Evolutionary conservation across 306 rosid genomes (phyloP), one percentile per base, ranked within the genome.

Genomic region (Abrus precatorius): DNA sequence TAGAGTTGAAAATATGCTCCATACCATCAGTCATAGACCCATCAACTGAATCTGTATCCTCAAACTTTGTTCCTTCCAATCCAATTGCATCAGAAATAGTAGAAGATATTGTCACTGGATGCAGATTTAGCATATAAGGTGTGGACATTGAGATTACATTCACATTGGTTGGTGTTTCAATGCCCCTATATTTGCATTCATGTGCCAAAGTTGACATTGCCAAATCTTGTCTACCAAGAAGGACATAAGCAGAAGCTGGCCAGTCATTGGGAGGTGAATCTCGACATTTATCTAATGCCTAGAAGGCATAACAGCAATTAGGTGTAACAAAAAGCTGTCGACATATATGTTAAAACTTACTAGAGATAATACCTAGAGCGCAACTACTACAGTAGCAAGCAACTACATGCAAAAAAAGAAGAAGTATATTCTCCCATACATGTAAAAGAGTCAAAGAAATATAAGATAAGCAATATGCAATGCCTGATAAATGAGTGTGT

Each of bases 1-100:
- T 93, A 61, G 97, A 90, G 93, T 91, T 95, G 85, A 95, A 95
- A 68, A 95, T 95, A 85, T 95, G 99, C 79, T 95, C 99, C 99
- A 95, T 95, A 72, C 99, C 99, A 88, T 95, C 97, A 36, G 87
- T 85, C 86, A 65, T 86, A 73, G 95, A 91, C 79, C 99, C 99
- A 60, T 95, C 97, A 78, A 93, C 89, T 73, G 97, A 90, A 89
- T 95, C 99, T 77, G 97, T 82, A 79, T 95, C 99, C 85, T 95
- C 99, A 88, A 95, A 84, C 82, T 90, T 92, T 47, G 93, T 72
- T 72, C 90, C 89, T 65, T 95, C 99, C 78, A 91, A 74, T 50
- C 95, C 95, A 62, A 83, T 93, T 78, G 97, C 88, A 87, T 95
- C 97, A 87, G 97, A 91, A 72, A 95, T 87, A 68, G 95, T 90